Conservation (phyloP, 495 filamentous ascomycete species). For the Daldinia grandis region DNA sequence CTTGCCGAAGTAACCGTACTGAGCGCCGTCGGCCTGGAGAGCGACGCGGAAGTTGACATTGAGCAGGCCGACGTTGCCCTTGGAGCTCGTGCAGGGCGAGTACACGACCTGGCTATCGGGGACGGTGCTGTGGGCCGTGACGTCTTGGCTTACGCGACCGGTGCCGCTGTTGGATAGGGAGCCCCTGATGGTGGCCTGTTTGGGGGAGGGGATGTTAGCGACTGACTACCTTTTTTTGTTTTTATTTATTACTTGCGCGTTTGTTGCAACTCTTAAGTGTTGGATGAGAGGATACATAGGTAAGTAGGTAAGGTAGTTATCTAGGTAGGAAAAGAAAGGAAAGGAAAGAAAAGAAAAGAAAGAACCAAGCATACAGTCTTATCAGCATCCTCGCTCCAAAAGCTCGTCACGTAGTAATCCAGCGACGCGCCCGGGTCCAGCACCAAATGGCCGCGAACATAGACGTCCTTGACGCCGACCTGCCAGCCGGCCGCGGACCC, state of each 20-base stretch:
- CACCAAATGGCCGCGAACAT: slow-evolving; percentile 46
- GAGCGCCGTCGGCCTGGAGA: slow-evolving; percentile 43
- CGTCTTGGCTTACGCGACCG: slow-evolving; percentile 41
- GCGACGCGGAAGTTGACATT: slow-evolving; percentile 58
- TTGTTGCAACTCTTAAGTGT: too few relatives aligned
- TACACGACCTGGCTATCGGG: slow-evolving; percentile 41
- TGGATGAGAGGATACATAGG: too few relatives aligned
- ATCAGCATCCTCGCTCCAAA: slow-evolving; percentile 51
- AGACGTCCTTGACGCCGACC: slow-evolving; percentile 48
- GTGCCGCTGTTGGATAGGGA: slow-evolving; percentile 41
- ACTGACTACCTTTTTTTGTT: too few relatives aligned
- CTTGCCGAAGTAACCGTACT: slow-evolving; percentile 52
- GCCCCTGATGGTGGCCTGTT: slow-evolving; percentile 41
- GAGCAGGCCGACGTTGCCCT: slow-evolving; percentile 51
- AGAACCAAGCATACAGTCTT: slow-evolving; percentile 43
- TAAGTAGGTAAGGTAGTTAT: too few relatives aligned
- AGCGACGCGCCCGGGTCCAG: slow-evolving; percentile 48
- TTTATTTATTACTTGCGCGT: too few relatives aligned
- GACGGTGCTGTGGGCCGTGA: slow-evolving; percentile 45
- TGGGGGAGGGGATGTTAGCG: background rate
- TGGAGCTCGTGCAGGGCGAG: slow-evolving; percentile 50
- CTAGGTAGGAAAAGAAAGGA: background rate
- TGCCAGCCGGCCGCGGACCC: slow-evolving; percentile 54
- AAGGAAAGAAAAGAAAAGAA: background rate
- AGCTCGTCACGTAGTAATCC: slow-evolving; percentile 51